phyloP scores from a whole-genome alignment of 495 filamentous ascomycete genomes.

The Aspergillus panamensis region DNA sequence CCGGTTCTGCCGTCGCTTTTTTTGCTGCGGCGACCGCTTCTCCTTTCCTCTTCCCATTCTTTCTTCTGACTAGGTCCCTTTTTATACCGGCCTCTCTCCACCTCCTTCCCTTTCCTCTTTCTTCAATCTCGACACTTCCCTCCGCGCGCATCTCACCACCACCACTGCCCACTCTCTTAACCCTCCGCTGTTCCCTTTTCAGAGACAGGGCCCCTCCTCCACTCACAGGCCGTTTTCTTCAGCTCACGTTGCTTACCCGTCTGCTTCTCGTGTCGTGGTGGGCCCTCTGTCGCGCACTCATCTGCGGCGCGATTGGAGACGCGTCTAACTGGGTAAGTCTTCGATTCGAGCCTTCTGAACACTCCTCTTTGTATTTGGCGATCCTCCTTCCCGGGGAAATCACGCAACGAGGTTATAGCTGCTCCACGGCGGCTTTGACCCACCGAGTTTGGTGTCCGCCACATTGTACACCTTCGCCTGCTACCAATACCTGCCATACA shows the following conservation, averaged over 20 bases:
- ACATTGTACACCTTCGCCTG: not conserved
- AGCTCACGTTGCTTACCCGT: slow-evolving; percentile 3
- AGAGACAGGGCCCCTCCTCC: not conserved
- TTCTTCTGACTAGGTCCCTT: slow-evolving; percentile 32
- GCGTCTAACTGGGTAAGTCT: slow-evolving; percentile 26
- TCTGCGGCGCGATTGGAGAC: slow-evolving; percentile 25
- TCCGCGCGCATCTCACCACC: not conserved
- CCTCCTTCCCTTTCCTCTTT: slow-evolving; percentile 28
- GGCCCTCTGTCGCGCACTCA: slow-evolving; percentile 15
- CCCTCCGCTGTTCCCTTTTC: slow-evolving; percentile 7
- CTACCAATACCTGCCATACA: not conserved
- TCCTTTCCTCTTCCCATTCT: slow-evolving; percentile 45
- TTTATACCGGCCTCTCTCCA: slow-evolving; percentile 23
- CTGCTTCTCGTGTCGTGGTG: slow-evolving; percentile 17
- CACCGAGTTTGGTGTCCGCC: not conserved
- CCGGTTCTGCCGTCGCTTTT: slow-evolving; percentile 35
- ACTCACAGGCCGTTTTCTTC: not conserved
- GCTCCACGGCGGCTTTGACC: not conserved
- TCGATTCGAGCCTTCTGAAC: not conserved
- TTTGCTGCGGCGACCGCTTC: slow-evolving; percentile 35
- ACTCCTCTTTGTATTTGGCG: not conserved
- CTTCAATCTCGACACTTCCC: slow-evolving; percentile 22
- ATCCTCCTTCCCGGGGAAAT: not conserved
- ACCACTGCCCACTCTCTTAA: slow-evolving; percentile 12
- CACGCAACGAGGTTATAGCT: not conserved